phyloP scores from a whole-genome alignment of 2,329 filamentous ascomycete species.

The Alternaria consortialis region DNA sequence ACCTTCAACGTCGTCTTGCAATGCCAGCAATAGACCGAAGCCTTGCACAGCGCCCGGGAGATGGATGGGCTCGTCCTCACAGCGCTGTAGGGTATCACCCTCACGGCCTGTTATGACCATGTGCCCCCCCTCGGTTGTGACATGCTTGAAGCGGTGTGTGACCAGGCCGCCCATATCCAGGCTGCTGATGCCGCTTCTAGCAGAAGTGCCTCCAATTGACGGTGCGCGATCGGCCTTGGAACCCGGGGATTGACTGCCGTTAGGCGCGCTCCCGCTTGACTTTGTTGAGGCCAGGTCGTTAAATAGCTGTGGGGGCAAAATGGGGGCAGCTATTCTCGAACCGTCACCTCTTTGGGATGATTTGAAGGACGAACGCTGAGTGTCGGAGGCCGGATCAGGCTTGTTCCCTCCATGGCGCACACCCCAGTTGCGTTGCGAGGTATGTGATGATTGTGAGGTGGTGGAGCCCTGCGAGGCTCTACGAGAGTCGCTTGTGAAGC shows the following conservation, averaged over 20 bases:
- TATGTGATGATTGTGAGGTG: constrained; percentile 40
- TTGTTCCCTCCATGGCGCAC: constrained; percentile 11
- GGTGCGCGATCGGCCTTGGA: constrained; percentile 30
- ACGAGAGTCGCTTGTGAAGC: constrained; percentile 29
- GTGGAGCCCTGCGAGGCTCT: constrained; percentile 42
- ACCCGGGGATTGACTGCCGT: constrained; percentile 34
- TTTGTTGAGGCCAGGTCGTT: constrained; percentile 45
- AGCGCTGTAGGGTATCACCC: constrained; percentile 75
- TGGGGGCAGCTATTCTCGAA: constrained; percentile 20
- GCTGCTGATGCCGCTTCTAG: constrained; percentile 47
- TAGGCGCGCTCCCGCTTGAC: constrained; percentile 33
- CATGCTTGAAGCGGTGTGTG: constrained; percentile 80
- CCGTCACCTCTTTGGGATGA: constrained; percentile 16
- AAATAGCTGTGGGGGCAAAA: constrained; percentile 47
- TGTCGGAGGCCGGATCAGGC: constrained; percentile 16
- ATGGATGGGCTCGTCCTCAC: constrained; percentile 91
- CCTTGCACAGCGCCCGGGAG: constrained; percentile 82
- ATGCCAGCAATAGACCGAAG: constrained; percentile 79
- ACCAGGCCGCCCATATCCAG: constrained; percentile 61
- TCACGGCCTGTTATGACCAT: constrained; percentile 82
- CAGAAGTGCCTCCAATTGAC: constrained; percentile 42
- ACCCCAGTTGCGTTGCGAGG: constrained; percentile 27
- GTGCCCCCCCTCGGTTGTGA: constrained; percentile 79
- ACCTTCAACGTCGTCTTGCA: constrained; percentile 73
- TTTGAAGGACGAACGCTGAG: constrained; percentile 2